A percentile compares a stretch with the other conserved stretches of the same genome.
These are phyloP conservation scores for Xylaria longipes DNA, from an alignment of 495 filamentous ascomycete genomes.

Conservation along the genomic window DNA sequence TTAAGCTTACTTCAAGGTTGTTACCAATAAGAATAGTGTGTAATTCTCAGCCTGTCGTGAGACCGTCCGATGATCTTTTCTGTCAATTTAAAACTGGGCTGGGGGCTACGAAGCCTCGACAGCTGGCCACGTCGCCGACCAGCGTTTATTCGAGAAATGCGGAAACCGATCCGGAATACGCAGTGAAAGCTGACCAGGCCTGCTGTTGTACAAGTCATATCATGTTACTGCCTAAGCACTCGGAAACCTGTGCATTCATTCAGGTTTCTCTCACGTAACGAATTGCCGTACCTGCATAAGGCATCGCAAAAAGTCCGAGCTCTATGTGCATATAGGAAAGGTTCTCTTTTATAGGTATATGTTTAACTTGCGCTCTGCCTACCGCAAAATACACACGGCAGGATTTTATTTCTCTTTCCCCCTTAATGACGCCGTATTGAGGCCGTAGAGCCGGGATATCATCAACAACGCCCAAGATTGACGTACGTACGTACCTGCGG, in stretches of 20 bases:
- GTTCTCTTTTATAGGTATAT: not conserved
- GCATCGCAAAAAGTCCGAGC: not conserved
- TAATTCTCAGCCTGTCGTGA: conserved; percentile 5
- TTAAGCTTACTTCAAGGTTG: not conserved
- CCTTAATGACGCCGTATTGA: not conserved
- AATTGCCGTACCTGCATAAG: not conserved
- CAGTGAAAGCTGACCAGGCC: not conserved
- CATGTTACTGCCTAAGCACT: not conserved
- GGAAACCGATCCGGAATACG: conserved; percentile 18
- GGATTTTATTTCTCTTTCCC: not conserved
- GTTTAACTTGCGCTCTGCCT: not conserved
- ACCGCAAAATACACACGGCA: not conserved
- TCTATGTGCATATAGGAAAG: conserved; percentile 1
- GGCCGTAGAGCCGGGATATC: conserved; percentile 1
- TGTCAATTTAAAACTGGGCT: conserved; percentile 8
- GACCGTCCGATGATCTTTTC: not conserved
- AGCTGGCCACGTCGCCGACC: conserved; percentile 22
- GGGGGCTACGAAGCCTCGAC: conserved; percentile 10
- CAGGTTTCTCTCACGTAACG: conserved; percentile 6
- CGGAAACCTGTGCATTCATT: not conserved
- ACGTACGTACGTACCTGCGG: not conserved
- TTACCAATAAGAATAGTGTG: not conserved
- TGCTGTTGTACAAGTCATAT: not conserved
- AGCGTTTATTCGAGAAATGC: not conserved
- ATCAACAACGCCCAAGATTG: not conserved